These are phyloP conservation scores for Linum trigynum DNA, from an alignment of 345 rosid species.

Conservation along the genomic window DNA sequence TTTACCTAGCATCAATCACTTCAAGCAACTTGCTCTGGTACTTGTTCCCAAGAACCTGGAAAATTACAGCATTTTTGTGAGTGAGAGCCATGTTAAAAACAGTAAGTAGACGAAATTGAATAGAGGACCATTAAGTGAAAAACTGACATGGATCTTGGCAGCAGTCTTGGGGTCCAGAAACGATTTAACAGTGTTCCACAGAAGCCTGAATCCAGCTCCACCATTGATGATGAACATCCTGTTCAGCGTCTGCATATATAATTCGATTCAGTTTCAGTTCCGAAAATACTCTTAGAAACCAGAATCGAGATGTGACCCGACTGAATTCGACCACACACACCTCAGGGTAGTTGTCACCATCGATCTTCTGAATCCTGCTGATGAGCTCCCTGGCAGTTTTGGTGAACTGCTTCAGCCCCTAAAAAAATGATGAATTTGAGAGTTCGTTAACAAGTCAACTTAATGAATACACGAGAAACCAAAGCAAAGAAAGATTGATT, in stretches of 20 bases:
- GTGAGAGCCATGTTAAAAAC: background rate
- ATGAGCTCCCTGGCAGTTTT: background rate
- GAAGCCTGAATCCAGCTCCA: slow-evolving; percentile 5
- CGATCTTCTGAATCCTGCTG: slow-evolving; percentile 1
- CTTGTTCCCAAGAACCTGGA: slow-evolving; percentile 2
- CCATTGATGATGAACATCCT: slow-evolving; percentile 3
- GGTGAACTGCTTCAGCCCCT: slow-evolving; percentile 6
- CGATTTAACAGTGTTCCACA: background rate
- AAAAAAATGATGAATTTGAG: background rate
- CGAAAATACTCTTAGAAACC: background rate
- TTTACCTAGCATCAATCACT: slow-evolving; percentile 4
- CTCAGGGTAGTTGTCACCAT: slow-evolving; percentile 6
- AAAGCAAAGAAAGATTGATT: too few relatives aligned
- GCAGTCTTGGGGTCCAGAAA: slow-evolving; percentile 5
- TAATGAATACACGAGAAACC: background rate
- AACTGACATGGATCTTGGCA: slow-evolving; percentile 1
- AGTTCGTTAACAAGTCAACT: background rate
- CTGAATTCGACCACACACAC: background rate
- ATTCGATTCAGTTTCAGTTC: background rate
- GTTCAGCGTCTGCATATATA: background rate
- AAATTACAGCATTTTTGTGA: background rate
- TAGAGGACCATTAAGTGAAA: background rate
- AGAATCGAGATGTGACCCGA: background rate
- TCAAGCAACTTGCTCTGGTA: slow-evolving; percentile 8
- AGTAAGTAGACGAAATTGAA: background rate